Percentiles rank a stretch among this genome's conserved stretches.
Evolutionary conservation across 2,329 filamentous ascomycete species (phyloP).

Genomic region (Seiridium unicorne): DNA sequence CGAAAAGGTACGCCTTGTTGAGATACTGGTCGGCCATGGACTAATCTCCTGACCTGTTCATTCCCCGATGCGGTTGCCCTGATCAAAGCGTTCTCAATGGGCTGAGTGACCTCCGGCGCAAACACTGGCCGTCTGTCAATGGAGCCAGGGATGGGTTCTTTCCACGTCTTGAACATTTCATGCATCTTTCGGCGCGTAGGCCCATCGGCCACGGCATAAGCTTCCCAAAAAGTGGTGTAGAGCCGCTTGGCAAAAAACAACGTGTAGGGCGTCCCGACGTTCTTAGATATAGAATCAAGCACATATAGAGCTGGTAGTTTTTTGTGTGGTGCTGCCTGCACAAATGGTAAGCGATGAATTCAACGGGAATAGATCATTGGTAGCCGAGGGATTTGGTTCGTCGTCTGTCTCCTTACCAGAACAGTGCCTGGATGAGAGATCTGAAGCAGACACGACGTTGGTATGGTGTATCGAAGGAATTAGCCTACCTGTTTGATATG

Average conservation of each 20-base stretch:
- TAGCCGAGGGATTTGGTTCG: not conserved
- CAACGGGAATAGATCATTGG: not conserved
- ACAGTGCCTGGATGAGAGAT: no score
- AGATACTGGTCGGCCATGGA: constrained; percentile 48
- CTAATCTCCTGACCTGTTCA: constrained; percentile 41
- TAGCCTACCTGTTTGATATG: constrained; percentile 90
- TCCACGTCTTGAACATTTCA: constrained; percentile 97
- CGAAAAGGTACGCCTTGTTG: constrained; percentile 60
- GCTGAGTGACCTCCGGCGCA: constrained; percentile 77
- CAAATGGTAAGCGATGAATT: constrained; percentile 34
- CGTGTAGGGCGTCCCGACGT: constrained; percentile 96
- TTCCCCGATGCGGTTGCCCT: constrained; percentile 69
- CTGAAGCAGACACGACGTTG: no score
- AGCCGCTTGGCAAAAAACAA: constrained; percentile 90
- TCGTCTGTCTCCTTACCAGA: no score
- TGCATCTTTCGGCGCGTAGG: constrained; percentile 87
- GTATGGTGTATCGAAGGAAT: not conserved
- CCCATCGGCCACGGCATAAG: constrained; percentile 85
- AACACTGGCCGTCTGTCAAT: constrained; percentile 93
- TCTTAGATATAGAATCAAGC: constrained; percentile 97
- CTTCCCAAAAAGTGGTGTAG: constrained; percentile 94
- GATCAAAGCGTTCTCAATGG: constrained; percentile 91
- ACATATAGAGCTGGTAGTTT: constrained; percentile 97
- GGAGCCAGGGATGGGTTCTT: constrained; percentile 91
- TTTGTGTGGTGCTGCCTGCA: constrained; percentile 78